phyloP scores from a whole-genome alignment of 352 stramenopile species.

The Globisporangium spiculum region DNA sequence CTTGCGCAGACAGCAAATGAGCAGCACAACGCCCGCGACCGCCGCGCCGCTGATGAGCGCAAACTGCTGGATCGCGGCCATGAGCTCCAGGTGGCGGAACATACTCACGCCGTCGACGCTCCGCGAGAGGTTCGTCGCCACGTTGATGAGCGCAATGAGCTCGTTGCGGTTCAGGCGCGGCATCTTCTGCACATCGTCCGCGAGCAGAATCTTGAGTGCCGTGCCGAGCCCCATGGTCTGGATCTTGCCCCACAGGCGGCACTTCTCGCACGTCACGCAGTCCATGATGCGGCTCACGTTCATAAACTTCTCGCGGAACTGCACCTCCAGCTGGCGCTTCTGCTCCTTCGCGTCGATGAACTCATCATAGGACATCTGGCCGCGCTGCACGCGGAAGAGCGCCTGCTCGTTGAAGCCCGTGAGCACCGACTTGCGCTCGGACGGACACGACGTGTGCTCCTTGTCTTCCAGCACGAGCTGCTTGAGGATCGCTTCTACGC shows the following conservation, averaged over 20 bases:
- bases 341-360: constrained; percentile 55
- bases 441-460: constrained; percentile 40
- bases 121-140: constrained; percentile 81
- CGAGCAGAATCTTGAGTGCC: constrained; percentile 96
- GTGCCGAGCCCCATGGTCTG: constrained; percentile 96
- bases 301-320: constrained; percentile 93
- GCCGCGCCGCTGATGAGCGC: constrained; percentile 42
- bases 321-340: constrained; percentile 57
- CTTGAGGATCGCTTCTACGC: constrained; percentile 65
- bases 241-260: constrained; percentile 97
- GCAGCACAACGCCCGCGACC: constrained; percentile 36
- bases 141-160: constrained; percentile 97
- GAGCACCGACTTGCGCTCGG: constrained; percentile 64
- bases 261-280: constrained; percentile 99
- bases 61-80: constrained; percentile 59
- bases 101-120: constrained; percentile 79
- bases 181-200: constrained; percentile 76
- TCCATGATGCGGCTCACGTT: constrained; percentile 98
- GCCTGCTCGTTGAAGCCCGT: constrained; percentile 87
- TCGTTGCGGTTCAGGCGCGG: constrained; percentile 92
- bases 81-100: constrained; percentile 77
- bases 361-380: constrained; percentile 52
- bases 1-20: constrained; percentile 50
- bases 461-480: constrained; percentile 66
- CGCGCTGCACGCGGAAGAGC: constrained; percentile 77